Evolutionary conservation across 768 basidiomycete genomes (phyloP).

Genomic region (Naganishia vaughanmartiniae): DNA sequence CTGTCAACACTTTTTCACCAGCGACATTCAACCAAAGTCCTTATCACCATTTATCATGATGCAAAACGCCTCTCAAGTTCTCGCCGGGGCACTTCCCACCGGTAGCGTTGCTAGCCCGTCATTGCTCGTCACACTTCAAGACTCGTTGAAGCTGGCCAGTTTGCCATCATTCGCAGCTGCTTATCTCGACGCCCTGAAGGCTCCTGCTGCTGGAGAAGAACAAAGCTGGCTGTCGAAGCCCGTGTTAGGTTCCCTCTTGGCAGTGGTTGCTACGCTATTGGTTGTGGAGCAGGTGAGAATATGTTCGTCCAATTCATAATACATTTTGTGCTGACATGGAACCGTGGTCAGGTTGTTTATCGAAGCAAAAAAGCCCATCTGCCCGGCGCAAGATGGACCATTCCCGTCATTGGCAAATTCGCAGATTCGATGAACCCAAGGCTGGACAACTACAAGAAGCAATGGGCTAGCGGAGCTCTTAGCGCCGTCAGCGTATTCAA

Average conservation of each 20-base stretch:
- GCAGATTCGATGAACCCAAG: slow-evolving; percentile 86
- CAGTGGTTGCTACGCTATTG: slow-evolving; percentile 70
- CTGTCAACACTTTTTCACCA: background rate
- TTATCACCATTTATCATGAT: background rate
- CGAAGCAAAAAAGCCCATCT: slow-evolving; percentile 82
- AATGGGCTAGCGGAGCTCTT: slow-evolving; percentile 86
- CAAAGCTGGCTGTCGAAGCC: slow-evolving; percentile 23
- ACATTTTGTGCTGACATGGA: background rate
- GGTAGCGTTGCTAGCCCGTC: slow-evolving; percentile 6
- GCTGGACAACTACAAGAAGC: slow-evolving; percentile 83
- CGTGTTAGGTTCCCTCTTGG: slow-evolving; percentile 48
- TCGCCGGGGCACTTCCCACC: slow-evolving; percentile 8
- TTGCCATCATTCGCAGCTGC: background rate
- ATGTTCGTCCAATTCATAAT: background rate
- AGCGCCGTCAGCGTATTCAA: slow-evolving; percentile 94
- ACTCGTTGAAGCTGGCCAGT: background rate
- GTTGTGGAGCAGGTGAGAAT: slow-evolving; percentile 68
- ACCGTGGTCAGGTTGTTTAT: slow-evolving; percentile 61
- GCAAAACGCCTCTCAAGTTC: slow-evolving; percentile 24
- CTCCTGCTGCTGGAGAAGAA: background rate
- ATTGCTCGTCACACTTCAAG: slow-evolving; percentile 9
- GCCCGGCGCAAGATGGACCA: slow-evolving; percentile 86
- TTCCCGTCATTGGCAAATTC: slow-evolving; percentile 96
- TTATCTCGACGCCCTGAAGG: background rate
- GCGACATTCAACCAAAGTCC: background rate